Evolutionary conservation across 352 stramenopile genomes (phyloP).

Genomic region (Blastocystis sp.): DNA sequence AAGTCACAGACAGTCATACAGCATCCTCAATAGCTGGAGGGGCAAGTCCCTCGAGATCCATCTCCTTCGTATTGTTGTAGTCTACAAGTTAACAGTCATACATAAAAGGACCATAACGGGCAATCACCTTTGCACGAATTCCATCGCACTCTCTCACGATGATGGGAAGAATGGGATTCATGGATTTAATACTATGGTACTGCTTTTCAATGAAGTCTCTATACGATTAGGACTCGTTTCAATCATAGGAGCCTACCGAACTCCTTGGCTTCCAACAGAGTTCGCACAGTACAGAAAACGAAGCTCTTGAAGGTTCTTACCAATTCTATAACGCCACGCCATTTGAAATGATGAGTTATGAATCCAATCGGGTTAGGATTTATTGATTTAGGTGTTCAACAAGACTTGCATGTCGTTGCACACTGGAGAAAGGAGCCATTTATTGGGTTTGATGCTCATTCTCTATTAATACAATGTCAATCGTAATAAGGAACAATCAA

Average conservation of each 20-base stretch:
- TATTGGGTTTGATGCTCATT: not conserved
- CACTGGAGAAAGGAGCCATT: not conserved
- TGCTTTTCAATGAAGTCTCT: conserved; percentile 50
- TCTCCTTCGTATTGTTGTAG: conserved; percentile 15
- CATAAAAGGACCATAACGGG: not conserved
- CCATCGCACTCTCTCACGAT: conserved; percentile 46
- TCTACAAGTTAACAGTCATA: not conserved
- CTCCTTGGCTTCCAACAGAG: conserved; percentile 37
- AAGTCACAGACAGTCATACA: not conserved
- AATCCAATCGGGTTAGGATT: not conserved
- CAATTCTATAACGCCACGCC: conserved; percentile 30
- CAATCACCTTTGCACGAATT: conserved; percentile 33
- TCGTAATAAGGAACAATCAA: too few relatives aligned
- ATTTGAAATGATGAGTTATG: not conserved
- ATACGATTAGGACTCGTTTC: not conserved
- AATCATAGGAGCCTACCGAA: not conserved
- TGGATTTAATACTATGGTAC: conserved; percentile 7
- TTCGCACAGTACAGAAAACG: conserved; percentile 39
- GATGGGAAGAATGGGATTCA: conserved; percentile 57
- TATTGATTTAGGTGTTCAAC: not conserved
- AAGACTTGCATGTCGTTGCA: not conserved
- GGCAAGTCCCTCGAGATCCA: not conserved
- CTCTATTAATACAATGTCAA: too few relatives aligned
- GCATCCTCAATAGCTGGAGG: not conserved
- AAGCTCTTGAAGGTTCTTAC: conserved; percentile 55